These are phyloP conservation scores for Lizanozyma gosingica DNA, from an alignment of 1,139 yeast genomes.

Conservation along the genomic window DNA sequence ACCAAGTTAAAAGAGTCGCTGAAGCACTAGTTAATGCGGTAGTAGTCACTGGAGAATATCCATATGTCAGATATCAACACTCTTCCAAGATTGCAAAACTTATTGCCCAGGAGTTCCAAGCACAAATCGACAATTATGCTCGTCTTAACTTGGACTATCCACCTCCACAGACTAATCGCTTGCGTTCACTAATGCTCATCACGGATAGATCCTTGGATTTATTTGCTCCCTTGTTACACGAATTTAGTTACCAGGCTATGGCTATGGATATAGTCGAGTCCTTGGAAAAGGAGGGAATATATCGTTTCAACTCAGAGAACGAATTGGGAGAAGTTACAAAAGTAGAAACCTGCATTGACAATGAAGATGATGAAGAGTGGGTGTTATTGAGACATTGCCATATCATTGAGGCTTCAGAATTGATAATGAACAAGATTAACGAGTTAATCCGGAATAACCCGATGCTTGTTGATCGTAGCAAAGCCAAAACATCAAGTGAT, in stretches of 20 bases:
- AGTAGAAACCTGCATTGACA: constrained; percentile 35
- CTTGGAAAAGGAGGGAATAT: constrained; percentile 45
- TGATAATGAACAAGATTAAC: constrained; percentile 50
- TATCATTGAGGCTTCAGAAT: constrained; percentile 67
- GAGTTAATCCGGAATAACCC: constrained; percentile 71
- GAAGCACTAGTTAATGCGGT: constrained; percentile 59
- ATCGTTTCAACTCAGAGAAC: constrained; percentile 52
- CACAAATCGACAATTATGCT: constrained; percentile 66
- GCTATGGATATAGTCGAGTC: constrained; percentile 62
- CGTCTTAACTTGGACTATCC: constrained; percentile 60
- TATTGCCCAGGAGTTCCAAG: constrained; percentile 68
- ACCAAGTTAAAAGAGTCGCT: constrained; percentile 54
- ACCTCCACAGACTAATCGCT: constrained; percentile 44
- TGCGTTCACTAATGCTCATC: constrained; percentile 66
- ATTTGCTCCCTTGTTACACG: constrained; percentile 80
- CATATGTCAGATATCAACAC: constrained; percentile 62
- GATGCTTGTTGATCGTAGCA: constrained; percentile 51
- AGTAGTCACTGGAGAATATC: constrained; percentile 79
- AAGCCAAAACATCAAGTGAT: constrained; percentile 53
- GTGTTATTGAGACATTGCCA: constrained; percentile 63
- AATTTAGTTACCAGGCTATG: constrained; percentile 91
- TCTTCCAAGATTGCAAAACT: constrained; percentile 63
- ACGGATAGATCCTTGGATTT: constrained; percentile 80
- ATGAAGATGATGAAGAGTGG: constrained; percentile 75
- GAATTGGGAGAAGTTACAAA: constrained; percentile 46